These are phyloP conservation scores for Cryphonectria radicalis DNA, from an alignment of 2,329 filamentous ascomycete species.

Conservation along the genomic window DNA sequence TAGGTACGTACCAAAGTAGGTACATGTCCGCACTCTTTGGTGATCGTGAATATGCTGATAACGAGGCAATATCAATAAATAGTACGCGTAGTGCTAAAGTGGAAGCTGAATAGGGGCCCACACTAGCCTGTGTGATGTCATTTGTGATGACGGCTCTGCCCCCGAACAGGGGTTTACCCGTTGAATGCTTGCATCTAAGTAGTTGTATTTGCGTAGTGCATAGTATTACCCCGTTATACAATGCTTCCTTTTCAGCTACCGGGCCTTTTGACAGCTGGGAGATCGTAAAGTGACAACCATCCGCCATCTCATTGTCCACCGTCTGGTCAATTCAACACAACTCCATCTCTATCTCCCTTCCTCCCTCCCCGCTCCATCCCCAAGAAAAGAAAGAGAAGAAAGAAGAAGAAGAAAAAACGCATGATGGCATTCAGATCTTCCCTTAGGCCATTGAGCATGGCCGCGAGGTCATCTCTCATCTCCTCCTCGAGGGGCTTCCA, in stretches of 20 bases:
- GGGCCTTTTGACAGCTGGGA: not conserved
- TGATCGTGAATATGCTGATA: not conserved
- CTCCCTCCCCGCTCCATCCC: not conserved
- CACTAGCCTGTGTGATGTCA: not conserved
- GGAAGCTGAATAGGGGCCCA: not conserved
- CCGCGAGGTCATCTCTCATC: constrained; percentile 24
- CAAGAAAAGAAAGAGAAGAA: not conserved
- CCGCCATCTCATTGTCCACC: not conserved
- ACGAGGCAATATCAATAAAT: not conserved
- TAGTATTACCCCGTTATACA: not conserved
- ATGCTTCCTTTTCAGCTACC: not conserved
- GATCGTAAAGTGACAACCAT: not conserved
- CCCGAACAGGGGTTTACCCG: not conserved
- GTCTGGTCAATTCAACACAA: not conserved
- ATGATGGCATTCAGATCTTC: constrained; percentile 28
- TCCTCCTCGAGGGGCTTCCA: constrained; percentile 58
- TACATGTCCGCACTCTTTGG: not conserved
- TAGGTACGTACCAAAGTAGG: not conserved
- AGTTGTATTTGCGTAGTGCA: not conserved
- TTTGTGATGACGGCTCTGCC: not conserved
- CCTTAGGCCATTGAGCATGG: constrained; percentile 23
- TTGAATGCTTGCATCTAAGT: not conserved
- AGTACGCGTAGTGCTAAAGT: not conserved
- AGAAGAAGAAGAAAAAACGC: not conserved
- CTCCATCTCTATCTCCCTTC: not conserved